Percentiles rank a stretch among this genome's conserved stretches.
Conservation (phyloP, 2,329 filamentous ascomycete species). For the Rugonectria rugulosa region DNA sequence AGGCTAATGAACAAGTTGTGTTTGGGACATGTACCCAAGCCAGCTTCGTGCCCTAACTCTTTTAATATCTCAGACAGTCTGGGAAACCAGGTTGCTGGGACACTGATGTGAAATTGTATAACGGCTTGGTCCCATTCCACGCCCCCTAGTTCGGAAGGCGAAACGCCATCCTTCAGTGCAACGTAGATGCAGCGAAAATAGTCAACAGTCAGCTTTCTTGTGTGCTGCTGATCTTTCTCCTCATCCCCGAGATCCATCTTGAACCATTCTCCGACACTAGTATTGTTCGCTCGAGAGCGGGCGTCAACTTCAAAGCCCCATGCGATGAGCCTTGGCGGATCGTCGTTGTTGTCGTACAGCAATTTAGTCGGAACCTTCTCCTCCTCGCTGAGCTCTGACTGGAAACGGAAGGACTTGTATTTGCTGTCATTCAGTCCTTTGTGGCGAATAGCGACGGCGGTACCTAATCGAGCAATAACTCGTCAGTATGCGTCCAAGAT, state of each 20-base stretch:
- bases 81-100: neutral
- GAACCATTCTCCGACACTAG: neutral
- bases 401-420: neutral
- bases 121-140: neutral
- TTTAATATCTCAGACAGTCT: neutral
- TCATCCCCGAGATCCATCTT: too few relatives aligned
- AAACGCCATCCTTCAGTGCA: too few relatives aligned
- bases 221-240: too few relatives aligned
- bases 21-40: neutral
- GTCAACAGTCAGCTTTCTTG: too few relatives aligned
- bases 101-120: neutral
- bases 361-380: neutral
- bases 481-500: too few relatives aligned
- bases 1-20: neutral
- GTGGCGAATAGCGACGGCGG: neutral
- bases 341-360: neutral
- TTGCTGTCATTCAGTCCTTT: neutral
- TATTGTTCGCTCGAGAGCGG: neutral
- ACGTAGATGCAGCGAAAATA: too few relatives aligned
- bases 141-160: too few relatives aligned
- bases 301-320: neutral
- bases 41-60: neutral
- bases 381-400: neutral
- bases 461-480: too few relatives aligned
- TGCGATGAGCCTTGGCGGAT: neutral